Percentiles rank a stretch among this genome's conserved stretches.
Evolutionary conservation across 352 stramenopile species (phyloP).

Genomic region (Phytophthora constricta): DNA sequence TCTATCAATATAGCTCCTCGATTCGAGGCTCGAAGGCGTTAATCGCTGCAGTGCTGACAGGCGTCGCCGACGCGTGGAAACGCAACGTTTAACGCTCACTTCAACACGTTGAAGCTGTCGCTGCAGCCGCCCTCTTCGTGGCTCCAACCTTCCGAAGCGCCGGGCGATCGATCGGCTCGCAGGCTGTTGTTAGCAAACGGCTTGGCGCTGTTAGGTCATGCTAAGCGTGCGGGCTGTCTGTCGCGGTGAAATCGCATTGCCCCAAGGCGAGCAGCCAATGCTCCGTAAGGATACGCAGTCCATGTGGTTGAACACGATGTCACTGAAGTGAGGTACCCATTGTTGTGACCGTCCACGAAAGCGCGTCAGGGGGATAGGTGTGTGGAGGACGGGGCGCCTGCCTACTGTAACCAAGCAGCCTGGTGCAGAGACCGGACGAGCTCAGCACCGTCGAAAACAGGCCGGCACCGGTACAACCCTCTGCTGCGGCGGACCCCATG

Average conservation of each 20-base stretch:
- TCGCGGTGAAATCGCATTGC: not conserved
- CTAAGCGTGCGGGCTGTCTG: not conserved
- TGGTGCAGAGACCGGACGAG: not conserved
- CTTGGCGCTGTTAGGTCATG: no score
- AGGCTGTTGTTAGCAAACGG: no score
- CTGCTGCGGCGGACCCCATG: not conserved
- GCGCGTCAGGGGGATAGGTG: not conserved
- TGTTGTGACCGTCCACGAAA: not conserved
- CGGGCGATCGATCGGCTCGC: not conserved
- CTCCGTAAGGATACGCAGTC: constrained; percentile 27
- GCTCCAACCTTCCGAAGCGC: not conserved
- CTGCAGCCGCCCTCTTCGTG: not conserved
- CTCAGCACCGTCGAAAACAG: not conserved
- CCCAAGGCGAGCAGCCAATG: not conserved
- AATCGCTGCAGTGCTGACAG: constrained; percentile 17
- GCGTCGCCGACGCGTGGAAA: constrained; percentile 26
- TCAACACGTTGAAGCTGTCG: constrained; percentile 31
- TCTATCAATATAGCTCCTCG: no score
- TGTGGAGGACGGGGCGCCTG: no score
- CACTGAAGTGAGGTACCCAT: not conserved
- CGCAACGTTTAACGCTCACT: constrained; percentile 43
- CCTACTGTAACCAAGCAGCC: not conserved
- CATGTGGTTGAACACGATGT: not conserved
- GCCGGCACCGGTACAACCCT: not conserved
- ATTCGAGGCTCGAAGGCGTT: no score